A percentile compares a stretch with the other conserved stretches of the same genome.
Evolutionary conservation across 495 filamentous ascomycete species (phyloP).

Genomic region (Hypoxylon trugodes): DNA sequence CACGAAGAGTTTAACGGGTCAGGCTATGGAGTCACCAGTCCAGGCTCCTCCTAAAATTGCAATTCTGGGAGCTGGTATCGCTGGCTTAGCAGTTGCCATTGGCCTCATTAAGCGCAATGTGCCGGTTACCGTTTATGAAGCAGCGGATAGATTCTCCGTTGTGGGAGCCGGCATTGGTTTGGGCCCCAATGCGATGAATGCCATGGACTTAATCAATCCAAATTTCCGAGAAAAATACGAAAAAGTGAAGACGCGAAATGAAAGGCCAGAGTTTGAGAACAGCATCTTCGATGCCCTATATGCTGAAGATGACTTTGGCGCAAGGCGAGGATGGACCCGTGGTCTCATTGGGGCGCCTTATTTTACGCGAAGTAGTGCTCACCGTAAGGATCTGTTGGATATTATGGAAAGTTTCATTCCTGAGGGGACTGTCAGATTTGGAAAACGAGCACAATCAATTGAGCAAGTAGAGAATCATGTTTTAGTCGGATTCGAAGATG

Average conservation of each 20-base stretch:
- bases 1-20: not conserved
- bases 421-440: constrained; percentile 41
- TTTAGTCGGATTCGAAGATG: constrained; percentile 40
- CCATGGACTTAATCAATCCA: constrained; percentile 57
- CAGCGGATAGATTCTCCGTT: constrained; percentile 50
- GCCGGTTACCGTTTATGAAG: constrained; percentile 57
- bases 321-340: constrained; percentile 36
- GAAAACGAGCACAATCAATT: constrained; percentile 32
- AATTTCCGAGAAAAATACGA: constrained; percentile 34
- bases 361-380: constrained; percentile 37
- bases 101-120: constrained; percentile 57
- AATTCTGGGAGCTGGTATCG: constrained; percentile 61
- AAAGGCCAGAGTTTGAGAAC: constrained; percentile 34
- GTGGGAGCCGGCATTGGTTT: constrained; percentile 59
- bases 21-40: not conserved
- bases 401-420: constrained; percentile 45
- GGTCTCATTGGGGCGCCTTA: constrained; percentile 39
- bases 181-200: constrained; percentile 54
- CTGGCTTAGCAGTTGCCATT: constrained; percentile 56
- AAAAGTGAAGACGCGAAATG: constrained; percentile 32
- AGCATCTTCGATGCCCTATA: constrained; percentile 36
- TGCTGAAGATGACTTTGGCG: constrained; percentile 36
- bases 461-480: constrained; percentile 36
- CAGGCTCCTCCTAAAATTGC: constrained; percentile 42
- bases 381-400: constrained; percentile 37